A percentile compares a stretch with the other conserved stretches of the same genome.
These are phyloP conservation scores for Cicer pinnatifidum DNA, from an alignment of 306 rosid genomes.

Conservation along the genomic window DNA sequence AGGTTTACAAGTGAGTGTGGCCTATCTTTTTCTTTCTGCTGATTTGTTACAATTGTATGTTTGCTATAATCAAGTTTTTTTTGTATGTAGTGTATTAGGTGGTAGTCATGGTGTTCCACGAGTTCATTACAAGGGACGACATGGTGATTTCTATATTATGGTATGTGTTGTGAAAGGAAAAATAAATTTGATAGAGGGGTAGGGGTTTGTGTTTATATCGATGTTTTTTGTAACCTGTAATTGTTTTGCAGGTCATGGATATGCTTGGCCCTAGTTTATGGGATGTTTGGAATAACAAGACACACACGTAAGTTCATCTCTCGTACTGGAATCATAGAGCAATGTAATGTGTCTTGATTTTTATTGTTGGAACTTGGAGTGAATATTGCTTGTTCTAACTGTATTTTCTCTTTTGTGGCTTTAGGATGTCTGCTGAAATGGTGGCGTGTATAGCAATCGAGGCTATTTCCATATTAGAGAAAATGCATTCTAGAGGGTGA, in stretches of 20 bases:
- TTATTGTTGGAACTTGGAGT: not conserved
- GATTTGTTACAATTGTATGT: slow-evolving; percentile 13
- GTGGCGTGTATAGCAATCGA: slow-evolving; percentile 95
- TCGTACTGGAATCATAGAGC: slow-evolving; percentile 1
- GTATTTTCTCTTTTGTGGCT: slow-evolving; percentile 31
- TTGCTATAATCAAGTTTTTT: slow-evolving; percentile 12
- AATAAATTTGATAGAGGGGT: slow-evolving; percentile 9
- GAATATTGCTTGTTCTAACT: slow-evolving; percentile 15
- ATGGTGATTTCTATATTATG: slow-evolving; percentile 92
- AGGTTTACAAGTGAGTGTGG: slow-evolving; percentile 81
- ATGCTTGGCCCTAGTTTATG: slow-evolving; percentile 92
- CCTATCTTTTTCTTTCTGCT: not conserved
- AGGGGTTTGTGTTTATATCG: slow-evolving; percentile 28
- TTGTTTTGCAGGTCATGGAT: slow-evolving; percentile 81
- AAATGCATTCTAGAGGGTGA: slow-evolving; percentile 89
- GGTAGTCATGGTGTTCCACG: slow-evolving; percentile 97
- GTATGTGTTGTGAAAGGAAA: slow-evolving; percentile 47
- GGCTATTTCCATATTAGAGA: slow-evolving; percentile 91
- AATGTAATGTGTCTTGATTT: not conserved
- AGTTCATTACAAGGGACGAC: slow-evolving; percentile 88
- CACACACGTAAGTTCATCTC: slow-evolving; percentile 64
- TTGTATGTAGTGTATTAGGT: slow-evolving; percentile 71
- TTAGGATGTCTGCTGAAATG: slow-evolving; percentile 90
- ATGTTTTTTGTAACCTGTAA: slow-evolving; percentile 17
- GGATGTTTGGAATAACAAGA: slow-evolving; percentile 87